These are phyloP conservation scores for Talaromyces sp. DNA, from an alignment of 2,329 filamentous ascomycete genomes.

Conservation along the genomic window DNA sequence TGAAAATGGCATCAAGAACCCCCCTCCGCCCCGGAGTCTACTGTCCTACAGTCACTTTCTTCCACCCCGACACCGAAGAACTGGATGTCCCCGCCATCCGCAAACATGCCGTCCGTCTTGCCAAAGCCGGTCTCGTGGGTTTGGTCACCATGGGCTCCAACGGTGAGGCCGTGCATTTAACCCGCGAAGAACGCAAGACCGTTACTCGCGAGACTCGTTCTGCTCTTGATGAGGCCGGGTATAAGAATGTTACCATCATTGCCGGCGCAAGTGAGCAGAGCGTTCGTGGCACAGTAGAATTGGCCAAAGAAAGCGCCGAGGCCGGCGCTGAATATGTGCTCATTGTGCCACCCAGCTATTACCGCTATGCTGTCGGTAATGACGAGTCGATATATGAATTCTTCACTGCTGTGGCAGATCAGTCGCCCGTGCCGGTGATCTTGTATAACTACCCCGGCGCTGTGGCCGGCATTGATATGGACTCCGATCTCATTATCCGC, in stretches of 20 bases:
- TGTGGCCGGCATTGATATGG: slow-evolving; percentile 82
- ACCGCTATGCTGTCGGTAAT: slow-evolving; percentile 67
- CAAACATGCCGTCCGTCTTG: slow-evolving; percentile 74
- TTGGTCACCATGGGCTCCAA: slow-evolving; percentile 88
- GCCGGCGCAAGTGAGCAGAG: slow-evolving; percentile 78
- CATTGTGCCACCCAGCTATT: slow-evolving; percentile 78
- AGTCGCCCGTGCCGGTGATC: slow-evolving; percentile 71
- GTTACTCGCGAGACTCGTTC: slow-evolving; percentile 76
- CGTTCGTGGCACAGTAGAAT: slow-evolving; percentile 73
- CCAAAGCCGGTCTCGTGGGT: slow-evolving; percentile 72
- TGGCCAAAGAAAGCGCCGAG: slow-evolving; percentile 62
- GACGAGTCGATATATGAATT: slow-evolving; percentile 70
- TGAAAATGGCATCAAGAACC: slow-evolving; percentile 31
- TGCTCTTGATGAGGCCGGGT: slow-evolving; percentile 77
- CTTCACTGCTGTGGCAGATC: slow-evolving; percentile 71
- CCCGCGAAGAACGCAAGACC: slow-evolving; percentile 68
- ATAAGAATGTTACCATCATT: slow-evolving; percentile 71
- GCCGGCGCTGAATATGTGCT: slow-evolving; percentile 78
- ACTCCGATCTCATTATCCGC: slow-evolving; percentile 79
- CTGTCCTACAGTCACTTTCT: slow-evolving; percentile 87
- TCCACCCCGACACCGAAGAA: slow-evolving; percentile 77
- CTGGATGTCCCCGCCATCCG: slow-evolving; percentile 77
- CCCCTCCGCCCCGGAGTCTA: slow-evolving; percentile 79
- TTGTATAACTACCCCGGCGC: slow-evolving; percentile 91
- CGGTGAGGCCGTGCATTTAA: slow-evolving; percentile 83